Conservation (phyloP, 1,284 basidiomycete species). For the Anthracocystis walkeri region DNA sequence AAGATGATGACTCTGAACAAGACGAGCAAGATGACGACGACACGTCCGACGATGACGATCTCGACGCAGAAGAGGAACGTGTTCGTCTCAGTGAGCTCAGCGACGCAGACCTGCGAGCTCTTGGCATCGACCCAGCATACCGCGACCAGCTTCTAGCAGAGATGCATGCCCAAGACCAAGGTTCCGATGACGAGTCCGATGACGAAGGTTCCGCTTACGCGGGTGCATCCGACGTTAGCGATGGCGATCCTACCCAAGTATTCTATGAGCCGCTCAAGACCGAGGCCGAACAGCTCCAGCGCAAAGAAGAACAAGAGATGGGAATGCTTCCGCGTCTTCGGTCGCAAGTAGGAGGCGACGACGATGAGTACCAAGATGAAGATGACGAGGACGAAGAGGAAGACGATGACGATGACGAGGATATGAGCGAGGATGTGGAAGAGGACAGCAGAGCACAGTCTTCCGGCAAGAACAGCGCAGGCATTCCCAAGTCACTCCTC, state of each 20-base stretch:
- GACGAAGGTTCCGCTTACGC: slow-evolving; percentile 55
- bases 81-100: slow-evolving; percentile 46
- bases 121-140: slow-evolving; percentile 54
- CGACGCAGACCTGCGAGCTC: slow-evolving; percentile 55
- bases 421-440: slow-evolving; percentile 32
- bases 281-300: slow-evolving; percentile 60
- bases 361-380: slow-evolving; percentile 26
- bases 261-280: slow-evolving; percentile 64
- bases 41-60: slow-evolving; percentile 48
- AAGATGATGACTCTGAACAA: slow-evolving; percentile 38
- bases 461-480: slow-evolving; percentile 72
- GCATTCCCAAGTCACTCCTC: slow-evolving; percentile 70
- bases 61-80: slow-evolving; percentile 30
- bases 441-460: slow-evolving; percentile 73
- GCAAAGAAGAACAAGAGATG: slow-evolving; percentile 59
- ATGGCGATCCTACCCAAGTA: slow-evolving; percentile 57
- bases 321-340: slow-evolving; percentile 45
- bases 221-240: slow-evolving; percentile 65
- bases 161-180: slow-evolving; percentile 50
- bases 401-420: slow-evolving; percentile 41
- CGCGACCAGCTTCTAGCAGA: slow-evolving; percentile 40
- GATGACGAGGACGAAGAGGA: slow-evolving; percentile 30
- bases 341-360: slow-evolving; percentile 34
- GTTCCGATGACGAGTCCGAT: slow-evolving; percentile 49
- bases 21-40: slow-evolving; percentile 45